Evolutionary conservation across 352 stramenopile species (phyloP), one percentile per base, ranked within the genome.

Genomic region (Phytopythium vexans): DNA sequence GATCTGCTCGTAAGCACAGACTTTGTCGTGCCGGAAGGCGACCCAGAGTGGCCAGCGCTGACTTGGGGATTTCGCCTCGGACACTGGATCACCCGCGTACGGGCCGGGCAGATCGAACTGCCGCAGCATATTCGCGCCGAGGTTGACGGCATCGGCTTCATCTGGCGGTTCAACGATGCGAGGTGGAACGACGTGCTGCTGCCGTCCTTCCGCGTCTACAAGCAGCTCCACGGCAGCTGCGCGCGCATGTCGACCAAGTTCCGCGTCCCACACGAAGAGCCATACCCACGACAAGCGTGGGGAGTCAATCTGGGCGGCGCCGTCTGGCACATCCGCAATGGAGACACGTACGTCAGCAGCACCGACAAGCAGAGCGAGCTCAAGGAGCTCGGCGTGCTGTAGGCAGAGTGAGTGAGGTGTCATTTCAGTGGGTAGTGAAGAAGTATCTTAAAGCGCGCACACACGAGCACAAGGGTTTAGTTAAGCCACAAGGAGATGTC

Each of bases 301-400:
- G 83, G 80, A 5, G 68, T 86, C 6, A 91, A 93, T 58, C 57
- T 93, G 16, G 83, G 83, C 39, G 80, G 80, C 11, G 76, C 80
- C 0, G 52, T 93, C 34, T 93, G 83, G 83, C 83, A 93, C 56
- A 93, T 93, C 65, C 82, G 82, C 43, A 93, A 91, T 49, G 80
- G 80, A 27, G 78, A 91, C 56, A 89, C 80, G 35, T 93, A 89
- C 52, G 68, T 90, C 5, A 66, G 79, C 47, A 81, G 86, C 48
- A 61, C 72, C 33, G 67, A 88, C 27, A 91, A 91, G 45, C 67
- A 77, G 46, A 62, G 62, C n/a, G 69, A 85, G n/a, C 57, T 93
- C 34, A 70, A 62, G 39, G 61, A 56, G 2, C 71, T 88, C 4
- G 74, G 78, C 2, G 79, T 89, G 57, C 51, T 91, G 38, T 49